Percentiles rank a stretch among this genome's conserved stretches.
phyloP scores from a whole-genome alignment of 2,329 filamentous ascomycete species.

The Claviceps arundinis region DNA sequence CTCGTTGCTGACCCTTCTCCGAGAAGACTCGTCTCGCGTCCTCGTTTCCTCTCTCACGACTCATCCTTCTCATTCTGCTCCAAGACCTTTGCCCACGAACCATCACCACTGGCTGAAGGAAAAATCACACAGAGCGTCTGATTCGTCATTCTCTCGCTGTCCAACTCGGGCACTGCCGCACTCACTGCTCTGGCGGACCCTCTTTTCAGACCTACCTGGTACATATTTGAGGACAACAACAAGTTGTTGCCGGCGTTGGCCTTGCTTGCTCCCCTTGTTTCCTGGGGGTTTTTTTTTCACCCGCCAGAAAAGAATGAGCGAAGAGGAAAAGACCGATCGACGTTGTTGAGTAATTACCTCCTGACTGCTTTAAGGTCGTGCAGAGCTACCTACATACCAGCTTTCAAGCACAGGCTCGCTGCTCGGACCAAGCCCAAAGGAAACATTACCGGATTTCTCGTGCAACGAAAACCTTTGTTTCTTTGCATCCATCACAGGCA shows the following conservation, averaged over 20 bases:
- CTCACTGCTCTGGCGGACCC: slow-evolving; percentile 3
- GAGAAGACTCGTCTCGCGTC: neutral
- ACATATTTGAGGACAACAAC: neutral
- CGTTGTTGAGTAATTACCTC: neutral
- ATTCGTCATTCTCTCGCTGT: neutral
- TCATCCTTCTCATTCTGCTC: neutral
- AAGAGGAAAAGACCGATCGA: neutral
- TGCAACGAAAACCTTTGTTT: neutral
- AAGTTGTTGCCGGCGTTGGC: neutral
- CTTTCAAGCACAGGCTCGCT: neutral
- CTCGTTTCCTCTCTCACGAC: neutral
- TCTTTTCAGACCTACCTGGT: slow-evolving; percentile 3
- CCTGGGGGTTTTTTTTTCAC: neutral
- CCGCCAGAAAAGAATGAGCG: neutral
- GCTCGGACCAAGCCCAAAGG: neutral
- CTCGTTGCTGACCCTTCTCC: too few relatives aligned
- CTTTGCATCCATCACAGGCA: neutral
- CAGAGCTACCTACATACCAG: neutral
- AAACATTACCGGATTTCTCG: neutral
- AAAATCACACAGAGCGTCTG: neutral
- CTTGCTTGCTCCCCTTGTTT: neutral
- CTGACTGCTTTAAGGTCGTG: neutral
- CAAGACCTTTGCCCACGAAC: neutral
- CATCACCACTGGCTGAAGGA: neutral
- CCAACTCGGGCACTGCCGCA: neutral